Evolutionary conservation across 805 yeast genomes (phyloP).

Genomic region (Yamadazyma sp.): DNA sequence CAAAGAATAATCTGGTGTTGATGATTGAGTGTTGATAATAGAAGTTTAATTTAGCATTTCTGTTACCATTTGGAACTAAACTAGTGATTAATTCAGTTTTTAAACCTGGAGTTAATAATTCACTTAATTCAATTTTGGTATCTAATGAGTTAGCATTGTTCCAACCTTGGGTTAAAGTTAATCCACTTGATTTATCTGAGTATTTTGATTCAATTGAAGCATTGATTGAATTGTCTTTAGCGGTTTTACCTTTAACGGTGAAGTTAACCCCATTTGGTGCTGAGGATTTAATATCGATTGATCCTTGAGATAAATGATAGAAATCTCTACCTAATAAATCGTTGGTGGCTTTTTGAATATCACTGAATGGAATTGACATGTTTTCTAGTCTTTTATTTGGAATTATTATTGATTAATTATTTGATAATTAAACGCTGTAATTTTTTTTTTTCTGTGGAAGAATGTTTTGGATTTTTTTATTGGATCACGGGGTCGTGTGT

Average conservation of each 20-base stretch:
- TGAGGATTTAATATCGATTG: slow-evolving; percentile 83
- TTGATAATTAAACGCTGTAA: no score
- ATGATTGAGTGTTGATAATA: slow-evolving; percentile 90
- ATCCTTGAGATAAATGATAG: slow-evolving; percentile 85
- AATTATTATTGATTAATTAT: no score
- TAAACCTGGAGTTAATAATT: slow-evolving; percentile 91
- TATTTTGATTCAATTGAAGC: slow-evolving; percentile 90
- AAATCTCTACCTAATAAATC: slow-evolving; percentile 88
- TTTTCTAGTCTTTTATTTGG: slow-evolving; percentile 1
- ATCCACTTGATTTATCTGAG: slow-evolving; percentile 88
- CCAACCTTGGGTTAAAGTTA: slow-evolving; percentile 97
- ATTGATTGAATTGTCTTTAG: slow-evolving; percentile 75
- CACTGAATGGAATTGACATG: slow-evolving; percentile 82
- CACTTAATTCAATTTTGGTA: slow-evolving; percentile 90
- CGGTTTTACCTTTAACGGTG: slow-evolving; percentile 88
- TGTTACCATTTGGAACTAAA: slow-evolving; percentile 78
- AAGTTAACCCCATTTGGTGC: slow-evolving; percentile 97
- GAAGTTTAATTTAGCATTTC: slow-evolving; percentile 86
- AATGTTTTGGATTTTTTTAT: no score
- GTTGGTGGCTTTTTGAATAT: slow-evolving; percentile 89
- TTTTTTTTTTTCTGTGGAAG: no score
- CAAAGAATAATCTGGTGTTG: slow-evolving; percentile 92
- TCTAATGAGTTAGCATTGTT: slow-evolving; percentile 86
- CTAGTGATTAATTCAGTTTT: slow-evolving; percentile 89
- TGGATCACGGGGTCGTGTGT: no score